These are phyloP conservation scores for Mortierella sp. DNA, from an alignment of 371 early-diverging fungal species.

Conservation along the genomic window DNA sequence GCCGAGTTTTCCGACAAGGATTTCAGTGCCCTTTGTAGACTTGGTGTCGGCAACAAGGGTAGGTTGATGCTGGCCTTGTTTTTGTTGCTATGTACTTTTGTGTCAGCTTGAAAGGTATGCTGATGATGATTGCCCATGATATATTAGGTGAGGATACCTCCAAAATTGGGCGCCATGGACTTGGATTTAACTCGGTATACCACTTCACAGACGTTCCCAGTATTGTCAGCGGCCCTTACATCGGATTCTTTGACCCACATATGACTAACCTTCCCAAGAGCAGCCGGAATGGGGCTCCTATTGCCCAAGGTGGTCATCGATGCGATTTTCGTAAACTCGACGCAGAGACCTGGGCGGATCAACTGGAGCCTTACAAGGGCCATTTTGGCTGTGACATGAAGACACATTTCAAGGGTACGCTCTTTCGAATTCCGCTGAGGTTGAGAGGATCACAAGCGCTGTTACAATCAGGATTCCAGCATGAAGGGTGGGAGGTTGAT, in stretches of 20 bases:
- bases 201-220: constrained; percentile 61
- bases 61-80: background rate
- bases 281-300: background rate
- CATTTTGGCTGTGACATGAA: constrained; percentile 41
- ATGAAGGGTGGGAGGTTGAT: constrained; percentile 8
- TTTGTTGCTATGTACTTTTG: background rate
- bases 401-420: constrained; percentile 46
- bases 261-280: constrained; percentile 28
- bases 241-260: constrained; percentile 57
- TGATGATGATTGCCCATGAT: background rate
- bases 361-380: constrained; percentile 41
- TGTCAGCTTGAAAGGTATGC: background rate
- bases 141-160: constrained; percentile 26
- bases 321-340: constrained; percentile 23
- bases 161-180: constrained; percentile 57
- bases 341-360: constrained; percentile 19
- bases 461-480: background rate
- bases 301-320: constrained; percentile 27
- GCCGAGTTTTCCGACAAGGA: constrained; percentile 47
- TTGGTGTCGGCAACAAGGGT: constrained; percentile 58
- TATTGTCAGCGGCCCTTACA: constrained; percentile 48
- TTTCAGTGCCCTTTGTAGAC: constrained; percentile 40
- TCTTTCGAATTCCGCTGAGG: constrained; percentile 58
- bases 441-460: background rate
- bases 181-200: constrained; percentile 59